Evolutionary conservation across 495 filamentous ascomycete genomes (phyloP).

Genomic region (Bacidia gigantensis): DNA sequence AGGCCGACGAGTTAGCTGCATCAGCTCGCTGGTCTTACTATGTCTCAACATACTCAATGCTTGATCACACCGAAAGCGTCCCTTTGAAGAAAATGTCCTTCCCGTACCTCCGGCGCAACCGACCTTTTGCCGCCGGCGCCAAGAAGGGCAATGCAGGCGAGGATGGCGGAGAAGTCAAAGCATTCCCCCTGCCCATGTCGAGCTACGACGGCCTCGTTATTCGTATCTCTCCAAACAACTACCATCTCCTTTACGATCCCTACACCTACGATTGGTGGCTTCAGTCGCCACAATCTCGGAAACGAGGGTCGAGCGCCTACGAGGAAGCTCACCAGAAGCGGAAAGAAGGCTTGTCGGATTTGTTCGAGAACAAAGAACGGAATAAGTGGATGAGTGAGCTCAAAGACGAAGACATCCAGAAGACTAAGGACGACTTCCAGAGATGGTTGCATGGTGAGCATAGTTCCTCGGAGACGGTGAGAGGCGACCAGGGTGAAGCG

Average conservation of each 20-base stretch:
- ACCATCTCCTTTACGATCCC: constrained; percentile 65
- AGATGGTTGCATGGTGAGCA: constrained; percentile 12
- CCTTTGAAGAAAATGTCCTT: constrained; percentile 46
- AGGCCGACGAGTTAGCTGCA: constrained; percentile 41
- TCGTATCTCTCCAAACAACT: constrained; percentile 68
- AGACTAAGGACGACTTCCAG: constrained; percentile 8
- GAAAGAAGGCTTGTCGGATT: constrained; percentile 12
- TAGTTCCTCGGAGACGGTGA: not conserved
- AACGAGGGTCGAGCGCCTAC: constrained; percentile 12
- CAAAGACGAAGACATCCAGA: constrained; percentile 10
- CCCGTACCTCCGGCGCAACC: constrained; percentile 60
- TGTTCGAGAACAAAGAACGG: constrained; percentile 12
- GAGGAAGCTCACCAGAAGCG: constrained; percentile 10
- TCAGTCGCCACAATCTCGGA: constrained; percentile 10
- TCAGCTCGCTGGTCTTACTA: constrained; percentile 79
- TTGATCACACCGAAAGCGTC: constrained; percentile 82
- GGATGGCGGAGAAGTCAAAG: constrained; percentile 22
- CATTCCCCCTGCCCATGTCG: constrained; percentile 36
- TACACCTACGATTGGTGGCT: constrained; percentile 47
- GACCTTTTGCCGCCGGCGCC: constrained; percentile 35
- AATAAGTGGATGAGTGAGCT: constrained; percentile 10
- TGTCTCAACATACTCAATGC: constrained; percentile 73
- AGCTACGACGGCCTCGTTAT: constrained; percentile 64
- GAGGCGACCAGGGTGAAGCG: too few relatives aligned
- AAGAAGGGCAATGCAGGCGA: constrained; percentile 23